Evolutionary conservation across 306 rosid species (phyloP), one percentile per base, ranked within the genome.

Genomic region (Cicer yamashitae): DNA sequence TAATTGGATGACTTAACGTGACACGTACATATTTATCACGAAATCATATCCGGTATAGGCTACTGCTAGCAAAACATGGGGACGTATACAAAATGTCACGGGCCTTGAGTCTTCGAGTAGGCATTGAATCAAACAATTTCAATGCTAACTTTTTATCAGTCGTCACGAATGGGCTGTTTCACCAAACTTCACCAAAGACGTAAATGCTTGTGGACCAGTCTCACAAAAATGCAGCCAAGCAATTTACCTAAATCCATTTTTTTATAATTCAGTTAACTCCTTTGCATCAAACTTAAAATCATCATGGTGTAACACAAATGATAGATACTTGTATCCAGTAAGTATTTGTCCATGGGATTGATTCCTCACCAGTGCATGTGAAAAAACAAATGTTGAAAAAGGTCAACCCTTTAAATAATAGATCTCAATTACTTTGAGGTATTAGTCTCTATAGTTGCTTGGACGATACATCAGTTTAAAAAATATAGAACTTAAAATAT

Each of bases 101-200:
- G 63, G 12, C 71, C 70, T 48, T 63, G 45, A 37, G 41, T 12
- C 20, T 56, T 52, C 2, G 14, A 82, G 75, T 73, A 22, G 82
- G 9, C 83, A 78, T 17, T 17, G 8, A 10, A 64, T 22, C 61
- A 10, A 46, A 45, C 47, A 50, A 30, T 30, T 30, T 30, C 37
- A 30, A 8, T 18, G 9, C 7, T 17, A 15, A 8, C 57, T 44
- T 73, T 50, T n/a, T 37, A 12, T 38, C 60, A 30, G 18, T 13
- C 7, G 0, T 69, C 47, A 50, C 61, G 10, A 50, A 50, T 69
- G 74, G 46, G 10, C 38, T 70, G 25, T 52, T 15, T 51, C 75
- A 52, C 62, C 74, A 51, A 70, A 37, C 30, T 70, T 67, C 2
- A 48, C 59, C 20, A 50, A 50, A 30, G 12, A 13, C 2, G 25